Evolutionary conservation across 2,329 filamentous ascomycete species (phyloP), one percentile per base, ranked within the genome.

Genomic region (Dothiorella sarmentorum): DNA sequence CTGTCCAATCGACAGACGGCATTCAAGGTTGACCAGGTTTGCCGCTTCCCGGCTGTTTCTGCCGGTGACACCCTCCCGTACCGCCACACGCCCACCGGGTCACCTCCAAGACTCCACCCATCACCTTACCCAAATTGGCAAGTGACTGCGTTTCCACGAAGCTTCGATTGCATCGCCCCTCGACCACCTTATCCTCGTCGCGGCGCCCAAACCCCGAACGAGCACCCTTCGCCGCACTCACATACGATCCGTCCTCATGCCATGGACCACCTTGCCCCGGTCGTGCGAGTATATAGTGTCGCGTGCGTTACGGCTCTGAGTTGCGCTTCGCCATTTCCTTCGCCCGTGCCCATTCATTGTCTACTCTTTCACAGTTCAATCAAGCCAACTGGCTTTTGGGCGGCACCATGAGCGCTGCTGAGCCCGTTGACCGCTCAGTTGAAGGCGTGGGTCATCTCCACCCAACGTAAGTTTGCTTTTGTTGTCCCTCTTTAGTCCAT

Each of bases 381-480:
- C 7, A 20, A n/a, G n/a, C 18, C 22, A 10, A 18, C 38, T 38
- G 47, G 26, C 27, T 24, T 17, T 15, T 38, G 47, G 9, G 35
- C 24, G 22, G 33, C 40, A 44, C 10, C 49, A 67, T 67, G 63
- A 64, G 58, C 56, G 61, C 60, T 53, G 62, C 68, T 43, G 69
- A 73, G 63, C 64, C 65, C 43, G 60, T 71, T 33, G 69, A 72
- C 61, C 65, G 66, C 56, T 62, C 67, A n/a, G 64, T 71, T 61
- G 63, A 69, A 59, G 67, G 68, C 13, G 63, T 53, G 33, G 49
- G 35, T 18, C 49, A 53, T 20, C 33, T 22, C 35, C 49, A 53
- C 9, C 47, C 37, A 7, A 10, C 29, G 57, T 42, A 37, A 45
- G 47, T 44, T 33, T 33, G 5, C 26, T 24, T n/a, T 29, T 40